Evolutionary conservation across 176 grass and related monocot genomes (phyloP), one percentile per base, ranked within the genome.

Genomic region (Sorghum bicolor): DNA sequence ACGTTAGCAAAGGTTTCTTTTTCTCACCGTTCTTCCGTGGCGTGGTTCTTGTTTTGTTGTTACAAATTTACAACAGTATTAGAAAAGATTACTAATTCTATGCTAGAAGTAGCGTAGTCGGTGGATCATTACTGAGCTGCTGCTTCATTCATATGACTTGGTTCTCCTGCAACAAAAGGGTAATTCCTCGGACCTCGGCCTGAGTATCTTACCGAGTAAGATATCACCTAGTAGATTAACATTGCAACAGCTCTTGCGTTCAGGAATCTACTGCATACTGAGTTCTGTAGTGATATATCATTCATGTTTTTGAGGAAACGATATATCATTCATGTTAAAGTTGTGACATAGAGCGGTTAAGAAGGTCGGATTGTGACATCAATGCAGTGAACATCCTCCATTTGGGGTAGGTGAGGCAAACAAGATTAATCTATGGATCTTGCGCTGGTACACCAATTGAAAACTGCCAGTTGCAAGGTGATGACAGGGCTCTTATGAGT

Each of bases 401-500:
- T 87, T 76, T 72, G 24, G 25, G 72, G 74, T 55, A 33, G 86
- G 25, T 65, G 74, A 72, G 41, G 15, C 24, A 53, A 57, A 52
- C 25, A 41, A 30, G 41, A 82, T 38, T 87, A 70, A 78, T 31
- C 13, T 31, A 64, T 55, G 44, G 31, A 73, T 24, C 32, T 72
- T 79, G 55, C 32, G 66, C 80, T 64, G 75, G 86, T 79, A 43
- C 67, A 55, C 8, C 74, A 78, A 88, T 83, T 58, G 74, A 83
- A 88, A 80, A 78, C n/a, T 63, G 17, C 53, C 64, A 65, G 25
- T 55, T 78, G 25, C 43, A 9, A 39, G 31, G 45, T 72, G 78
- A 41, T 24, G 43, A 72, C 20, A 73, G 32, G 29, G 32, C 66
- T 83, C 37, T 25, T 25, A 83, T 77, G 64, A 88, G 86, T 65